Evolutionary conservation across 108 stramenopile species (phyloP), one percentile per base, ranked within the genome.

Genomic region (Aureococcus anophagefferens): DNA sequence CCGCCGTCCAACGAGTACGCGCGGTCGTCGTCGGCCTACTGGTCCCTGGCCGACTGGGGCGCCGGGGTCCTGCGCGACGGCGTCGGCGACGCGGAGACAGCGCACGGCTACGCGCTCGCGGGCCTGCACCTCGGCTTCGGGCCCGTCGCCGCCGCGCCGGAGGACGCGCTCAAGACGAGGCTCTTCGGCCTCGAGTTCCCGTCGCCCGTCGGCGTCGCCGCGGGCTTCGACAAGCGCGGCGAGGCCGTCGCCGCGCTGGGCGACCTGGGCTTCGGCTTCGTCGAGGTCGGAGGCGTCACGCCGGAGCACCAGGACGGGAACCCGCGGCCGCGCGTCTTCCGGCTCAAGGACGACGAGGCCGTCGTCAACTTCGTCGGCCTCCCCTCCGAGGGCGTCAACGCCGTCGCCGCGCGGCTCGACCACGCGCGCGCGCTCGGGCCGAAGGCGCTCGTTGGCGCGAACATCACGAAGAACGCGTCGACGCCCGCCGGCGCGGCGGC

Each of bases 311-410:
- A 98, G 72, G 86, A 88, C 0, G 95, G 96, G 7, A 98, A 98
- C 84, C 81, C 91, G n/a, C 89, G 88, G 68, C 96, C 96, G 14
- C 88, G 96, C 62, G 91, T 95, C 83, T 96, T 93, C 77, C 88
- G 96, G 46, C 78, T 97, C 46, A 37, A 72, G 29, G 91, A 93
- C 75, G 96, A 98, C 76, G 62, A 70, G 9, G 96, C 84, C 0
- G 89, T 98, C 30, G 93, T 98, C 71, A 98, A 98, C 74, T 85
- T 94, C 67, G 95, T 91, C 83, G 96, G 96, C 36, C 95, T 98
- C 77, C 96, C 96, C 83, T 87, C 84, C 32, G 70, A 84, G 66
- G 96, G 95, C 7, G 75, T 83, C 21, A 82, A 84, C 21, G 72
- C 46, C 33, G 93, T 93, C 13, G 40, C 80, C 72, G 71, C 64